Evolutionary conservation across 148 eudicot genomes (phyloP), one percentile per base, ranked within the genome.

Genomic region (Cornus florida): DNA sequence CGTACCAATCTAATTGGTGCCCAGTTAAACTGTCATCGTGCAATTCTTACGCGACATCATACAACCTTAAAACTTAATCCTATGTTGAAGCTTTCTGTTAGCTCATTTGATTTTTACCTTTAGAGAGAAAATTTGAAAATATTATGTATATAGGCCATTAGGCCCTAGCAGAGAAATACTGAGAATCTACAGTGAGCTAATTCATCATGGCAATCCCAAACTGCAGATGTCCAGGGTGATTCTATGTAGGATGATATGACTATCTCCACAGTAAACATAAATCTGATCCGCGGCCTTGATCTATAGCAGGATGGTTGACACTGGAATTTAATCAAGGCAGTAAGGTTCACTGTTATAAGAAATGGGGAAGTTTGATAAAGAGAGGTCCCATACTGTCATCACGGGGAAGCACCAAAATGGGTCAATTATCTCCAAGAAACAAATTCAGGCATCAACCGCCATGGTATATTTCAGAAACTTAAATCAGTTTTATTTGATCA

Each of bases 371-470:
- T 75, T 68, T 60, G 67, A 79, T 67, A 71, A 72, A 46, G 86
- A 67, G 33, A 76, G 62, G 75, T 50, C 43, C 19, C 66, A 72
- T 41, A 62, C 83, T 62, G 71, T 74, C 72, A 78, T 43, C 74
- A 80, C 70, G 82, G 87, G 84, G 35, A 91, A 89, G 79, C 82
- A 74, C 67, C 91, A 76, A 53, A 88, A 85, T 68, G 84, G 82
- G 79, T 53, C 85, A 53, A 71, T 67, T 71, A 67, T 68, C 33
- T 86, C 89, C 88, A 88, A 88, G 87, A 88, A 86, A 82, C 82
- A 88, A 83, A 83, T 87, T 84, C 92, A 80, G 83, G 95, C 90
- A 67, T 88, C 97, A 71, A 85, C 88, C 3, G 81, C 89, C 69
- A 84, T 86, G 98, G 97, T 94, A 94, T 64, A 68, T 68, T 68